Evolutionary conservation across 257 asterid genomes (phyloP), one percentile per base, ranked within the genome.

Genomic region (Jacaranda mimosifolia): DNA sequence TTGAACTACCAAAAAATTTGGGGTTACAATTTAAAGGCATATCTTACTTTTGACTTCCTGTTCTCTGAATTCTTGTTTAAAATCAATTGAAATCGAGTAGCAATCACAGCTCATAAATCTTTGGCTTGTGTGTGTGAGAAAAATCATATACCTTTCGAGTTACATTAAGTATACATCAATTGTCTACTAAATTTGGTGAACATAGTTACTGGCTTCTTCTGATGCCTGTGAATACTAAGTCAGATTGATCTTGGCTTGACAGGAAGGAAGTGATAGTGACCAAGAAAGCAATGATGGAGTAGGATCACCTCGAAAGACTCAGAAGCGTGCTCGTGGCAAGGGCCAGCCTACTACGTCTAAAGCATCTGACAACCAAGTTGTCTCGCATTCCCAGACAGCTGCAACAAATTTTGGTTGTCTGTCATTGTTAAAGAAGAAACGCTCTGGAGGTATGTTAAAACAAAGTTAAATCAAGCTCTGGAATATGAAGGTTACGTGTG

Each of bases 241-340:
- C 18, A 26, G 81, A 56, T 81, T 70, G 81, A 35, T 64, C 68
- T 74, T 84, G 78, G 79, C 59, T 68, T 85, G 70, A 80, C 89
- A 96, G 98, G 97, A 74, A 73, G 94, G 86, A 84, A 91, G 97
- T 77, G 98, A 91, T 81, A 86, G 96, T 82, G 98, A 91, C 60
- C 95, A 85, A 83, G 98, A 96, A 83, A 91, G 92, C 86, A 86
- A 86, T 59, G 98, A 90, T 63, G 95, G 86, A 67, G 92, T 85
- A n/a, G 97, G 97, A 78, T 76, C 93, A 75, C 88, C 98, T 77
- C 79, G 84, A 83, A 96, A 87, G 82, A 66, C 87, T 77, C 95
- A 85, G 85, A 96, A 91, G 83, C 91, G 85, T 73, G 88, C 87
- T 65, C 85, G 90, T 71, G 92, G 82, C 12, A 96, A 86, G 85